Percentiles rank a stretch among this genome's conserved stretches.
Conservation (phyloP, 305 asterid genomes). For the Solanum chacoense region DNA sequence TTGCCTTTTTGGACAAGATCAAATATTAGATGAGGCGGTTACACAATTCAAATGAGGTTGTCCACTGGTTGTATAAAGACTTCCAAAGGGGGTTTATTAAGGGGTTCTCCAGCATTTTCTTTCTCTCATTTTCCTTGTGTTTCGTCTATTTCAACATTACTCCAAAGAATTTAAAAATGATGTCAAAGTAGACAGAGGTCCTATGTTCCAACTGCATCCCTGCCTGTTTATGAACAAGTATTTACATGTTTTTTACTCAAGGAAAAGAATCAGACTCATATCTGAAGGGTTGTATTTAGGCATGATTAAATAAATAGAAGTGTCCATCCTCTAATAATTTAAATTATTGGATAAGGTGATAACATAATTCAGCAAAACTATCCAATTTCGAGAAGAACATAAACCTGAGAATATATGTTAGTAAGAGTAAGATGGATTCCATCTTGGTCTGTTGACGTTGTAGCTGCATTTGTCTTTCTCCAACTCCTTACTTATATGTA, state of each 20-base stretch:
- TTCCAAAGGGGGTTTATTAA: neutral
- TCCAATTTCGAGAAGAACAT: neutral
- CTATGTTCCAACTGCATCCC: neutral
- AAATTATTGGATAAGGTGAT: neutral
- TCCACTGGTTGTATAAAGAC: neutral
- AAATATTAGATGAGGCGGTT: neutral
- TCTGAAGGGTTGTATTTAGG: neutral
- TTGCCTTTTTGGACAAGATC: neutral
- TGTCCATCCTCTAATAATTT: neutral
- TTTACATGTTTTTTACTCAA: neutral
- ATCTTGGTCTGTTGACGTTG: neutral
- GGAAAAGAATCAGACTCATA: neutral
- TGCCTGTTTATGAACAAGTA: neutral
- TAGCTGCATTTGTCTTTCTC: neutral
- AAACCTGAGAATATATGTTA: neutral
- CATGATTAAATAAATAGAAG: neutral
- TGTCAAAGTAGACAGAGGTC: neutral
- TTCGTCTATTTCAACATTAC: neutral
- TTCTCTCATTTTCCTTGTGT: neutral
- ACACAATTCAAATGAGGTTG: neutral
- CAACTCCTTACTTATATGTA: neutral
- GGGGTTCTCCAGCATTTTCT: neutral
- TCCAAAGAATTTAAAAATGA: neutral
- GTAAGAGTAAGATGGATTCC: neutral
- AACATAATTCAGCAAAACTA: neutral